These are phyloP conservation scores for Aureobasidium subglaciale DNA, from an alignment of 2,329 filamentous ascomycete species.

Conservation along the genomic window DNA sequence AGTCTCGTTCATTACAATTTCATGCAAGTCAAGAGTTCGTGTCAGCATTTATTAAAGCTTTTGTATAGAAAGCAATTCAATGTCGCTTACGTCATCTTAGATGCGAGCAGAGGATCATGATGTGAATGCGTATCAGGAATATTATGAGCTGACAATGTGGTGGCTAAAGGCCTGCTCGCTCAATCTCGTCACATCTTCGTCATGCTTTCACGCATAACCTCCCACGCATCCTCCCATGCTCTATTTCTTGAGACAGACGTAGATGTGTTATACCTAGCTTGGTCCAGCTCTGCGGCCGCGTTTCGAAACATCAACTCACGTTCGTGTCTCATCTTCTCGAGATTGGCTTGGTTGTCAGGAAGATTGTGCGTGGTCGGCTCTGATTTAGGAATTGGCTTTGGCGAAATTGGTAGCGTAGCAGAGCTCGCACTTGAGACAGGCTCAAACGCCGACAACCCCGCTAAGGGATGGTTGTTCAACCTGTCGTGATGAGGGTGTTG, in stretches of 20 bases:
- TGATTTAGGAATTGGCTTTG: not conserved
- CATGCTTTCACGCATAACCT: not conserved
- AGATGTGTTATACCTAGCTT: not conserved
- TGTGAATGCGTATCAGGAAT: too few species aligned
- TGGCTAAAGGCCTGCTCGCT: too few species aligned
- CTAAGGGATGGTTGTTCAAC: not conserved
- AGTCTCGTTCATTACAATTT: too few species aligned
- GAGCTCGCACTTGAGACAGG: not conserved
- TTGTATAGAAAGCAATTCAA: too few species aligned
- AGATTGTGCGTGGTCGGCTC: not conserved
- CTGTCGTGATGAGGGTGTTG: not conserved
- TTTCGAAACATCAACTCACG: not conserved
- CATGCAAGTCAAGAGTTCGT: too few species aligned
- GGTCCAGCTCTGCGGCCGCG: not conserved
- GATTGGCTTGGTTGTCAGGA: not conserved
- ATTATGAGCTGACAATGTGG: too few species aligned
- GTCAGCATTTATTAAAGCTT: too few species aligned
- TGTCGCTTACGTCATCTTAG: too few species aligned
- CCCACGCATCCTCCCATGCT: slow-evolving; percentile 3
- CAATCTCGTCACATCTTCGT: not conserved
- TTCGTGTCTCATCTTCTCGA: not conserved
- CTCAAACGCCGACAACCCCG: not conserved
- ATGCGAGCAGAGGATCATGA: not conserved
- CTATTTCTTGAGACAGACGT: not conserved
- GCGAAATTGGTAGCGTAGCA: not conserved